phyloP scores from a whole-genome alignment of 2,329 filamentous ascomycete species.

The Rhynchosporium graminicola region DNA sequence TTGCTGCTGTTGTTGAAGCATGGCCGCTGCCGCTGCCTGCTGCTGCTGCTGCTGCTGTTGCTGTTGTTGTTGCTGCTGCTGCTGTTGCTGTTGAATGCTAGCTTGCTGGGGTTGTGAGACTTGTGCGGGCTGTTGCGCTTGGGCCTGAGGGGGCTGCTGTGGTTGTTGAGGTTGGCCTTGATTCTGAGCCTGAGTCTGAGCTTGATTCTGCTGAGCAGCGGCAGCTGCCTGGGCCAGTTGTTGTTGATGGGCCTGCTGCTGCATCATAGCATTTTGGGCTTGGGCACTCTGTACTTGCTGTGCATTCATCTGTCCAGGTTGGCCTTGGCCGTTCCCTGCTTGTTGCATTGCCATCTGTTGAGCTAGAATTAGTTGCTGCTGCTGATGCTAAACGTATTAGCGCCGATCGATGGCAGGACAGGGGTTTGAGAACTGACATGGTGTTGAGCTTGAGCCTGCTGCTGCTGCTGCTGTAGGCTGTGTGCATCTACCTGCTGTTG shows the following conservation, averaged over 20 bases:
- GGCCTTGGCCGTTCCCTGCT: conserved; percentile 47
- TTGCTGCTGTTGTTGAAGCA: conserved; percentile 44
- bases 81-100: no score
- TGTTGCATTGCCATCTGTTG: conserved; percentile 52
- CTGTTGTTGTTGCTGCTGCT: conserved; percentile 45
- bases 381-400: conserved; percentile 31
- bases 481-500: conserved; percentile 42
- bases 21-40: conserved; percentile 28
- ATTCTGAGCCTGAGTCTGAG: conserved; percentile 18
- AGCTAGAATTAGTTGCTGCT: conserved; percentile 46
- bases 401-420: background rate
- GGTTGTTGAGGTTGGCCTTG: conserved; percentile 46
- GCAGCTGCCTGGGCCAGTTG: conserved; percentile 45
- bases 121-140: conserved; percentile 46
- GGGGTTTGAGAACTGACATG: conserved; percentile 26
- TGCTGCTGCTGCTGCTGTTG: conserved; percentile 44
- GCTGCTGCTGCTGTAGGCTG: conserved; percentile 44
- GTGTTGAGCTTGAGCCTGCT: conserved; percentile 44
- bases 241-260: conserved; percentile 40
- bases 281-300: conserved; percentile 44
- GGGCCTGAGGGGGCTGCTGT: conserved; percentile 40
- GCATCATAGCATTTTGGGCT: conserved; percentile 39
- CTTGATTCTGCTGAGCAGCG: conserved; percentile 41
- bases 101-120: conserved; percentile 40
- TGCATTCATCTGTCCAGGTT: conserved; percentile 51